A percentile compares a stretch with the other conserved stretches of the same genome.
Conservation (phyloP, 2,329 filamentous ascomycete genomes). For the Pezicula neosporulosa region DNA sequence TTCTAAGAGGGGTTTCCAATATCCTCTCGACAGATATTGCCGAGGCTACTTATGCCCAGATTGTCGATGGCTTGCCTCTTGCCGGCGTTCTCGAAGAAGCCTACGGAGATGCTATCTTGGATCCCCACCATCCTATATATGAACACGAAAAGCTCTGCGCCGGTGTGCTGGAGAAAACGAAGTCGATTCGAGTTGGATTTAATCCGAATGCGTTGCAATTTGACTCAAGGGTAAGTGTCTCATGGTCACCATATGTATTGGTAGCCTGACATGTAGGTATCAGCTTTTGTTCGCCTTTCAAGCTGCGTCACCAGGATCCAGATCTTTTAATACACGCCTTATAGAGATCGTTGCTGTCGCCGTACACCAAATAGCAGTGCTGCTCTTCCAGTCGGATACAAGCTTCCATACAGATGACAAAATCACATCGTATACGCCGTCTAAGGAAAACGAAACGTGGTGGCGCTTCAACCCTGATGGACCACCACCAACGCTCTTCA, state of each 20-base stretch:
- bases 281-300: neutral
- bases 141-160: conserved; percentile 16
- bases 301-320: neutral
- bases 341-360: conserved; percentile 28
- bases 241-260: neutral
- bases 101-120: neutral
- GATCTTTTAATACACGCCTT: conserved; percentile 24
- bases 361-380: conserved; percentile 27
- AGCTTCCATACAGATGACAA: conserved; percentile 21
- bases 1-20: conserved; percentile 9
- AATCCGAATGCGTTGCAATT: neutral
- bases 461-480: conserved; percentile 3
- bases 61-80: conserved; percentile 18
- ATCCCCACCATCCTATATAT: conserved; percentile 11
- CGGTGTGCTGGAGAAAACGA: conserved; percentile 7
- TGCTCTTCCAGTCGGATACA: conserved; percentile 18
- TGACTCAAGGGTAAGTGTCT: neutral
- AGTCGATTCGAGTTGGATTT: conserved; percentile 1
- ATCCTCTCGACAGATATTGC: conserved; percentile 12
- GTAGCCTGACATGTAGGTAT: neutral
- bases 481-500: conserved; percentile 23
- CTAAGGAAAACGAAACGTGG: conserved; percentile 4
- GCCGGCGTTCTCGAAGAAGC: conserved; percentile 4
- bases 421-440: conserved; percentile 18
- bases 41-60: conserved; percentile 14